These are phyloP conservation scores for Rhodotorula sp. DNA, from an alignment of 1,284 basidiomycete genomes.

Conservation along the genomic window DNA sequence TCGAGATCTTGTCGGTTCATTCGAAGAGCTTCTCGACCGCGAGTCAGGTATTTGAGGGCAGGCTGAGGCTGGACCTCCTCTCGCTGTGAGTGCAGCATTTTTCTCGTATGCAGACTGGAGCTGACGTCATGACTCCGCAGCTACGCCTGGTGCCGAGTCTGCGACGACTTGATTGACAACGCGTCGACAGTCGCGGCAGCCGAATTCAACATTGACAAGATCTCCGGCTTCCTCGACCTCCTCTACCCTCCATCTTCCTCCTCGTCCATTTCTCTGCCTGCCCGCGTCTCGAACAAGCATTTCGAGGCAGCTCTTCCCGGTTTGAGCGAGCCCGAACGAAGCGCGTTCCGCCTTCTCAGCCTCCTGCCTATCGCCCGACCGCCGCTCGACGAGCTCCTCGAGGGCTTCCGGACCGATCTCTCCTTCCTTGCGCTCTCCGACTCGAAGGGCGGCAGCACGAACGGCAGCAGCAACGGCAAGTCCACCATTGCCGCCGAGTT, in stretches of 20 bases:
- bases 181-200: constrained; percentile 35
- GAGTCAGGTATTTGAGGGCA: constrained; percentile 41
- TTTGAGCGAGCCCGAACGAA: constrained; percentile 19
- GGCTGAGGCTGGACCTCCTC: constrained; percentile 36
- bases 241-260: constrained; percentile 22
- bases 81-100: constrained; percentile 32
- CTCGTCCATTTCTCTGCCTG: neutral
- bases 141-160: constrained; percentile 45
- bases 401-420: constrained; percentile 52
- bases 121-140: neutral
- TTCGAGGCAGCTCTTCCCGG: constrained; percentile 12
- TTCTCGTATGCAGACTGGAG: neutral
- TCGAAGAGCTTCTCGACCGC: constrained; percentile 43
- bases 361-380: constrained; percentile 28
- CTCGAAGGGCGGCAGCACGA: neutral
- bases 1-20: constrained; percentile 35
- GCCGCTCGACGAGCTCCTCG: constrained; percentile 50
- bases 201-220: constrained; percentile 26
- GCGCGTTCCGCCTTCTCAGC: constrained; percentile 27
- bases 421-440: constrained; percentile 20
- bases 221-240: constrained; percentile 34
- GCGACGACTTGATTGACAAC: constrained; percentile 48
- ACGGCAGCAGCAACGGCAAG: neutral
- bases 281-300: neutral
- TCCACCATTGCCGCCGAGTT: constrained; percentile 1